These are phyloP conservation scores for Mercurialis annua DNA, from an alignment of 345 rosid genomes.

Conservation along the genomic window DNA sequence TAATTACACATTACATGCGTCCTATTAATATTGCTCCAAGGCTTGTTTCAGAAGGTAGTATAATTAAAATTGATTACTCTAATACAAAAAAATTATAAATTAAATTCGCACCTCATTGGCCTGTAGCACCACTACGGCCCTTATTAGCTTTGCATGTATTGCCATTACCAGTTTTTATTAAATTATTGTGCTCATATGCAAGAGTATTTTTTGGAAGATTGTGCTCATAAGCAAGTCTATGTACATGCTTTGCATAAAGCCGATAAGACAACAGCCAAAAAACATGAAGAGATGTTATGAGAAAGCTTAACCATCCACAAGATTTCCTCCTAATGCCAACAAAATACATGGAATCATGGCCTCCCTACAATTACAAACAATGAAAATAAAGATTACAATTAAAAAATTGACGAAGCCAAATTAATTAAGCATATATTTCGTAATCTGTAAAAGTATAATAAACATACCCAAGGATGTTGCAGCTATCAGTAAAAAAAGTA, in stretches of 20 bases:
- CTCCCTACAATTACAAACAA: conserved; percentile 46
- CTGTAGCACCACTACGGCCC: no score
- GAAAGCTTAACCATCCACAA: conserved; percentile 55
- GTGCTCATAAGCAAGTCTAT: not conserved
- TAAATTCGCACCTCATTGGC: no score
- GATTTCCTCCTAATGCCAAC: conserved; percentile 95
- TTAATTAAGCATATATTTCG: not conserved
- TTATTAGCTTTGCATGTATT: no score
- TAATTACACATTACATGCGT: conserved; percentile 86
- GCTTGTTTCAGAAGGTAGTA: conserved; percentile 74
- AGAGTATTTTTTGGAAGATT: not conserved
- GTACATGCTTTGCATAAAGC: not conserved
- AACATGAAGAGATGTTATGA: not conserved
- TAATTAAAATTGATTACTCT: no score
- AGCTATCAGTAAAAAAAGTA: conserved; percentile 97
- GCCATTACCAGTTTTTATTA: no score
- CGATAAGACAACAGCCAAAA: not conserved
- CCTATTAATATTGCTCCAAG: conserved; percentile 82
- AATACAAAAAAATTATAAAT: no score
- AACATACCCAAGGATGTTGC: conserved; percentile 92
- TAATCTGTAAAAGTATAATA: conserved; percentile 8
- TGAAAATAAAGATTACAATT: not conserved
- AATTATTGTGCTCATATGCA: no score
- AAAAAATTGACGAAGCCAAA: not conserved
- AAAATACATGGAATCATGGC: conserved; percentile 98